Conservation (phyloP, 2,329 filamentous ascomycete genomes). For the Byssochlamys sp. region DNA sequence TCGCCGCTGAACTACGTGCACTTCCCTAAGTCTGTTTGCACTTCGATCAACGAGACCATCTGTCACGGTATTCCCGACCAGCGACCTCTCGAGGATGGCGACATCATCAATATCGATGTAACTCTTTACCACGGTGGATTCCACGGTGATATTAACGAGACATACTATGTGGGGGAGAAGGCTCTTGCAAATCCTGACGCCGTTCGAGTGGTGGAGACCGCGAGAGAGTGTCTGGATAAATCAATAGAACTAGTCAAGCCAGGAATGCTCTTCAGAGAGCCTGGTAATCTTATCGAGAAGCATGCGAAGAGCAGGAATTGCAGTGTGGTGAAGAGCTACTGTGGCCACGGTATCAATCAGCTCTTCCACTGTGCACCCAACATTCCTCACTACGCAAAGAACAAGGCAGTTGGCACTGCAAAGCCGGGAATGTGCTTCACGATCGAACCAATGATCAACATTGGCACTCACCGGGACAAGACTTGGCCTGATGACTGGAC, state of each 20-base stretch:
- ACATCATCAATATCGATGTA: constrained; percentile 95
- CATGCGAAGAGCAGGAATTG: constrained; percentile 76
- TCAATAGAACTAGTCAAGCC: constrained; percentile 89
- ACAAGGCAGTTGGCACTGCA: constrained; percentile 88
- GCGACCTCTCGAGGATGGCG: constrained; percentile 74
- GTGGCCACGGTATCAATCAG: constrained; percentile 87
- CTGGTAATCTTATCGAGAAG: constrained; percentile 91
- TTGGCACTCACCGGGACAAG: constrained; percentile 82
- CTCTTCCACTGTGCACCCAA: constrained; percentile 91
- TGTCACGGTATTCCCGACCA: constrained; percentile 97
- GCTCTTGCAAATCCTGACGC: constrained; percentile 74
- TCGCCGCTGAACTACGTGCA: constrained; percentile 90
- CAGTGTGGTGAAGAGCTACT: constrained; percentile 90
- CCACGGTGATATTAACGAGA: constrained; percentile 95
- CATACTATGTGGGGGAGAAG: constrained; percentile 91
- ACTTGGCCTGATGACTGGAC: constrained; percentile 99
- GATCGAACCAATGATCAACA: constrained; percentile 95
- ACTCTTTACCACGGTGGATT: constrained; percentile 89
- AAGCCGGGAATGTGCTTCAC: constrained; percentile 98
- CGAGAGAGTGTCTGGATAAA: constrained; percentile 80
- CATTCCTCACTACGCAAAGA: constrained; percentile 94
- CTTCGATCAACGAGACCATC: constrained; percentile 91
- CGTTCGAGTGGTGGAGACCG: constrained; percentile 81
- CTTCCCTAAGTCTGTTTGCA: constrained; percentile 97
- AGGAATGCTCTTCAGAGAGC: constrained; percentile 82